Conservation (phyloP, 257 asterid species). For the Petunia axillaris region DNA sequence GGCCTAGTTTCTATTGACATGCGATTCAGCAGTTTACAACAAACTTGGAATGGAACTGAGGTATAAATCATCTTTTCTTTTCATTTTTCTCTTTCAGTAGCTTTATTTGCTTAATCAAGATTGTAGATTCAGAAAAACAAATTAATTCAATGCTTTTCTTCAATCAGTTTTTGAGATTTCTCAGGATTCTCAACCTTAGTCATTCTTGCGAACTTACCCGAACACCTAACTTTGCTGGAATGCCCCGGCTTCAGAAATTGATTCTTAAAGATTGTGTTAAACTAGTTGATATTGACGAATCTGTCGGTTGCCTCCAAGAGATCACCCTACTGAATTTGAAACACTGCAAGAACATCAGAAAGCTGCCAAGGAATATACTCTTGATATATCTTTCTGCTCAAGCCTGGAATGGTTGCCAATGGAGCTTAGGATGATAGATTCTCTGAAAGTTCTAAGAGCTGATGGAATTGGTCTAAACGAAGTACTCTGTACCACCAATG, state of each 20-base stretch:
- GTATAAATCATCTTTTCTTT: constrained; percentile 13
- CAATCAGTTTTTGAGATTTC: constrained; percentile 23
- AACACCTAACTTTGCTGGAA: constrained; percentile 29
- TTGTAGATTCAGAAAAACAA: neutral
- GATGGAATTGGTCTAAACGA: constrained; percentile 22
- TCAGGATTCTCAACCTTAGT: constrained; percentile 32
- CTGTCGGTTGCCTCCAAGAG: constrained; percentile 15
- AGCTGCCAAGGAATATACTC: constrained; percentile 27
- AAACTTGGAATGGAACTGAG: constrained; percentile 33
- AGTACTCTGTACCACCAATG: neutral
- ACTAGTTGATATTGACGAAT: constrained; percentile 24
- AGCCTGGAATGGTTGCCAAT: constrained; percentile 21
- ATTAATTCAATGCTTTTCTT: neutral
- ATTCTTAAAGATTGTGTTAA: constrained; percentile 29
- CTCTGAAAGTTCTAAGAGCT: constrained; percentile 28
- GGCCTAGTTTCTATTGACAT: constrained; percentile 28
- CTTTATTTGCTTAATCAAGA: neutral
- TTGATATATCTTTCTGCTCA: constrained; percentile 32
- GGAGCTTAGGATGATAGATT: constrained; percentile 21
- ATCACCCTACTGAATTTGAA: constrained; percentile 24
- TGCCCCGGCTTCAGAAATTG: constrained; percentile 18
- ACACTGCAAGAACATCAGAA: constrained; percentile 27
- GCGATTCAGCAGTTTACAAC: constrained; percentile 31
- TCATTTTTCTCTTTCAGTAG: neutral
- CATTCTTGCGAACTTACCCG: constrained; percentile 27